These are phyloP conservation scores for Phialocephala sp. DNA, from an alignment of 2,329 filamentous ascomycete genomes.

Conservation along the genomic window DNA sequence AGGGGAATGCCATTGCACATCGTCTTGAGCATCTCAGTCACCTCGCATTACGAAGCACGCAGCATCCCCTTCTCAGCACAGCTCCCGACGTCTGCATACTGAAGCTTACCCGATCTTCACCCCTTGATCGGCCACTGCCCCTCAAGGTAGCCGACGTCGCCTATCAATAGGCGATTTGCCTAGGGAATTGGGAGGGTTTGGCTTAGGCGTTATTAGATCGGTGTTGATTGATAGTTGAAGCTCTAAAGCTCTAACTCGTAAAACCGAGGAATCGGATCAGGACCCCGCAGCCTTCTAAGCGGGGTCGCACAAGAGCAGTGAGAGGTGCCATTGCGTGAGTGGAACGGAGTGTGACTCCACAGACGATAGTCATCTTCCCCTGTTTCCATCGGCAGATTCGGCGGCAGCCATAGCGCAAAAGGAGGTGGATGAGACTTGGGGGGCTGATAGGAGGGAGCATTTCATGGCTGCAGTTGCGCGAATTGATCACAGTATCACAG, in stretches of 20 bases:
- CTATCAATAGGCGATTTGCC: background rate
- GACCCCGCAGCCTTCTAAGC: background rate
- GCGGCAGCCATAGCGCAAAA: background rate
- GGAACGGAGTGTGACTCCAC: too few species aligned
- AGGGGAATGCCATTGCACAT: background rate
- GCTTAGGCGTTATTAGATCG: background rate
- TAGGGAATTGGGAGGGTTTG: background rate
- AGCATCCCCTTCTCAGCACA: constrained; percentile 1
- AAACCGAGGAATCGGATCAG: background rate
- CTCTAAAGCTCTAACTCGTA: background rate
- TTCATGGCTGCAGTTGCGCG: background rate
- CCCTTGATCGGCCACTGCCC: background rate
- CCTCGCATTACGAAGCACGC: background rate
- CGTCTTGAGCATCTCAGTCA: background rate
- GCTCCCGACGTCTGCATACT: background rate
- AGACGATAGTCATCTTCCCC: too few species aligned
- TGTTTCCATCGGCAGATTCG: background rate
- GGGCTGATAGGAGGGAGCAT: background rate
- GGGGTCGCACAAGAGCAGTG: background rate
- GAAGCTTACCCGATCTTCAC: background rate
- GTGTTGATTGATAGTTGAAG: background rate
- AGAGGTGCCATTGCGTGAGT: too few species aligned
- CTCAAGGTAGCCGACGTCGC: background rate
- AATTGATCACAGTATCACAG: background rate
- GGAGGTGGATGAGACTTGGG: background rate